Conservation (phyloP, 345 rosid genomes). For the Carallia brachiata region DNA sequence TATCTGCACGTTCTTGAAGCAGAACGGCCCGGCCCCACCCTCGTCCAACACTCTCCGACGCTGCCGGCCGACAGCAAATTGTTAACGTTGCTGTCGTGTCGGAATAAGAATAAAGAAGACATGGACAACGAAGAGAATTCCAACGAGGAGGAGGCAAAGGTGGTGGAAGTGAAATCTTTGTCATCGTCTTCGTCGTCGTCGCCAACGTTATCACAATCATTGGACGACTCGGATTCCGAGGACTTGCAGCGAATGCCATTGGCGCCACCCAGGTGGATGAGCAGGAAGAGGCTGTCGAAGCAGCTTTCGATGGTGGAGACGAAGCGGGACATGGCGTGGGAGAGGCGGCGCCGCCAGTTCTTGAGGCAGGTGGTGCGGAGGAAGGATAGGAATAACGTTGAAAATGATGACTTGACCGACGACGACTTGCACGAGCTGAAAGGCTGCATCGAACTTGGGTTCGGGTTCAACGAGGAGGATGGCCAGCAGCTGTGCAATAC, state of each 20-base stretch:
- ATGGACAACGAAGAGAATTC: too few relatives aligned
- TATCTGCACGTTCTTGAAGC: too few relatives aligned
- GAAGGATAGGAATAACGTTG: constrained; percentile 19
- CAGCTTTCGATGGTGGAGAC: constrained; percentile 87
- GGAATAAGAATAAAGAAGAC: too few relatives aligned
- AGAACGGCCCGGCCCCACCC: too few relatives aligned
- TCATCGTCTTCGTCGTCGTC: constrained; percentile 30
- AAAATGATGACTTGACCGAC: constrained; percentile 57
- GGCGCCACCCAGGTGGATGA: constrained; percentile 39
- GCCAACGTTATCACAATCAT: constrained; percentile 14
- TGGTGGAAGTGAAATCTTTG: background rate
- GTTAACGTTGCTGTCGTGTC: too few relatives aligned
- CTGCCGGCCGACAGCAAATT: too few relatives aligned
- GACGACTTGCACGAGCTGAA: constrained; percentile 78
- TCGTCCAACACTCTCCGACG: too few relatives aligned
- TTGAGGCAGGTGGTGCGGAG: constrained; percentile 43
- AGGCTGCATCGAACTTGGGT: constrained; percentile 94
- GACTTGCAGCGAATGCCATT: constrained; percentile 49
- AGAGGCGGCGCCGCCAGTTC: constrained; percentile 72
- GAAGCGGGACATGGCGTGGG: constrained; percentile 76
- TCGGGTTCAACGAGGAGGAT: constrained; percentile 81
- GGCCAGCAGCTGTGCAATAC: constrained; percentile 70
- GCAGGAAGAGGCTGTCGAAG: constrained; percentile 50
- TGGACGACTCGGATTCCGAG: constrained; percentile 24
- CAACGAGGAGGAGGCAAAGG: too few relatives aligned